Evolutionary conservation across 1,139 yeast species (phyloP), one percentile per base, ranked within the genome.

Genomic region (Suhomyces atakaporum): DNA sequence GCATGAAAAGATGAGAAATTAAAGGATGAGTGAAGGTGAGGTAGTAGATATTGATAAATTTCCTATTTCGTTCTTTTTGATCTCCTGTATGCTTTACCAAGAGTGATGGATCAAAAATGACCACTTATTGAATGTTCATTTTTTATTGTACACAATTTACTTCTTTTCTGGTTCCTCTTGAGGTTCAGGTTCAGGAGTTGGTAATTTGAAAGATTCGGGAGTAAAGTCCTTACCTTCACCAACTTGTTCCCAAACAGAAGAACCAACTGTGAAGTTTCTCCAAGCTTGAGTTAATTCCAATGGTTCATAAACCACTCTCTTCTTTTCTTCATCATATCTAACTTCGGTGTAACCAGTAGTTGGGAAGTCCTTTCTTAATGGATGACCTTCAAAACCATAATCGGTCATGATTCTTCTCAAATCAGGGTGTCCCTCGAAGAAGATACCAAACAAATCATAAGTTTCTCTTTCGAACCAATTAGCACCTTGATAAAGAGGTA

Each of bases 401-500:
- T 87, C 96, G 36, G 96, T 87, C 81, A 87, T 76, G 59, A 87
- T 85, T 67, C 96, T 77, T 69, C 96, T 81, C 58, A 87, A 73
- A 63, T 87, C 96, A 8, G 95, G 95, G 62, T 87, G 96, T 44
- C 84, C 86, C 60, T 84, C 92, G 56, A 87, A 87, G 65, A 86
- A 86, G 45, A 87, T 77, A 32, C 95, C 95, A 58, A 77, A 86
- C 76, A 86, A 73, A 59, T 86, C 95, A 60, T 84, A 86, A 10
- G 94, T 81, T 62, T 86, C 95, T 62, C 95, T 78, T 67, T 86
- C 95, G 58, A 78, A 84, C 96, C 96, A 87, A 66, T 87, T 86
- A 45, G 89, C 84, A 45, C 95, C 95, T 58, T 81, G 79, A 61
- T 66, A 85, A 42, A 87, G 56, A 14, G 81, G 79, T 13, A 83